Conservation (phyloP, 2,329 filamentous ascomycete genomes). For the Botrytis galanthina region DNA sequence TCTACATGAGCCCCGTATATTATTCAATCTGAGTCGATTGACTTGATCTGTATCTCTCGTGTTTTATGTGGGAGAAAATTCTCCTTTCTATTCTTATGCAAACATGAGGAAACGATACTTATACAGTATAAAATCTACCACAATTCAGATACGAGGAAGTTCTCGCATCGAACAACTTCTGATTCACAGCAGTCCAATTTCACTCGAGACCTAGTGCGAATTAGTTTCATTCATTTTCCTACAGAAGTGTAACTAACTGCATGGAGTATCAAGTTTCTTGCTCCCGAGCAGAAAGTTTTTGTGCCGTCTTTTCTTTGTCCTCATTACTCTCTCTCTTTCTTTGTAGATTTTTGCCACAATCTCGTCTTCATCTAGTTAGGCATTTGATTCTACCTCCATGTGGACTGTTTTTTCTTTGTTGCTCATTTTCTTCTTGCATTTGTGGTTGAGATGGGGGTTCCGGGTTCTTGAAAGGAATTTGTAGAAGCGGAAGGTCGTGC, state of each 20-base stretch:
- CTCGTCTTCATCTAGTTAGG: neutral
- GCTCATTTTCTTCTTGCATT: neutral
- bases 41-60: neutral
- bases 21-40: neutral
- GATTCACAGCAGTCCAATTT: neutral
- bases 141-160: neutral
- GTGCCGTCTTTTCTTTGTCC: neutral
- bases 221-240: neutral
- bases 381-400: too few relatives aligned
- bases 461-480: neutral
- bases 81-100: neutral
- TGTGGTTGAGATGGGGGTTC: neutral
- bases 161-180: neutral
- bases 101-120: neutral
- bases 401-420: neutral
- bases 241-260: neutral
- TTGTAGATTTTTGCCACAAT: neutral
- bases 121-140: neutral
- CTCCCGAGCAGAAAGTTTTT: neutral
- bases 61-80: neutral
- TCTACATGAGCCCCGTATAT: neutral
- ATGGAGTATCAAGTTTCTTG: neutral
- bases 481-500: neutral
- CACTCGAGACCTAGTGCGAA: neutral
- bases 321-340: neutral